A percentile compares a stretch with the other conserved stretches of the same genome.
These are phyloP conservation scores for Taphrina communis DNA, from an alignment of 1,139 yeast genomes.

Conservation along the genomic window DNA sequence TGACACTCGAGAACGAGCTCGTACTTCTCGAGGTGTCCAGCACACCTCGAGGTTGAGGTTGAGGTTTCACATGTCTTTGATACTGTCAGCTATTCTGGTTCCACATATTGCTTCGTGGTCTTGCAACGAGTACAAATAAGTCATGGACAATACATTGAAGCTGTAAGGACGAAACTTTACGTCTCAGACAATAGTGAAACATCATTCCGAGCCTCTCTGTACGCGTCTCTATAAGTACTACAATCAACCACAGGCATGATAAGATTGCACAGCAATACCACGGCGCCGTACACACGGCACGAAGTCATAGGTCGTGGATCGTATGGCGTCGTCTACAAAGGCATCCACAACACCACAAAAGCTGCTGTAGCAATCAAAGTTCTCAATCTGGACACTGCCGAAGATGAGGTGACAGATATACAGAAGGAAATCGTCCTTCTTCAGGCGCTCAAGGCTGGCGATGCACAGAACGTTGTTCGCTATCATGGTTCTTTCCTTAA, in stretches of 20 bases:
- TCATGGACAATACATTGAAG: not conserved
- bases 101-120: not conserved
- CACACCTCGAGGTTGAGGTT: too few relatives aligned
- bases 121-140: not conserved
- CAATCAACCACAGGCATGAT: not conserved
- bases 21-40: too few relatives aligned
- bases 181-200: too few relatives aligned
- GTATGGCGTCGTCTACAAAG: slow-evolving; percentile 95
- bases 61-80: too few relatives aligned
- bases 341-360: slow-evolving; percentile 66
- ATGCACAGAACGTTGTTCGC: slow-evolving; percentile 77
- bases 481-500: slow-evolving; percentile 86
- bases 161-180: not conserved
- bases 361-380: slow-evolving; percentile 92
- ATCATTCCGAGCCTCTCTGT: not conserved
- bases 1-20: too few relatives aligned
- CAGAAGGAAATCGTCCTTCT: slow-evolving; percentile 91
- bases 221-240: not conserved
- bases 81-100: too few relatives aligned
- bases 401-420: slow-evolving; percentile 92
- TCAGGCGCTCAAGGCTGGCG: slow-evolving; percentile 78
- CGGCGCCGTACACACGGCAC: slow-evolving; percentile 60
- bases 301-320: slow-evolving; percentile 95
- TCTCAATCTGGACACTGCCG: slow-evolving; percentile 86
- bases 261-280: not conserved